Evolutionary conservation across 306 rosid species (phyloP).

Genomic region (Leucaena leucocephala): DNA sequence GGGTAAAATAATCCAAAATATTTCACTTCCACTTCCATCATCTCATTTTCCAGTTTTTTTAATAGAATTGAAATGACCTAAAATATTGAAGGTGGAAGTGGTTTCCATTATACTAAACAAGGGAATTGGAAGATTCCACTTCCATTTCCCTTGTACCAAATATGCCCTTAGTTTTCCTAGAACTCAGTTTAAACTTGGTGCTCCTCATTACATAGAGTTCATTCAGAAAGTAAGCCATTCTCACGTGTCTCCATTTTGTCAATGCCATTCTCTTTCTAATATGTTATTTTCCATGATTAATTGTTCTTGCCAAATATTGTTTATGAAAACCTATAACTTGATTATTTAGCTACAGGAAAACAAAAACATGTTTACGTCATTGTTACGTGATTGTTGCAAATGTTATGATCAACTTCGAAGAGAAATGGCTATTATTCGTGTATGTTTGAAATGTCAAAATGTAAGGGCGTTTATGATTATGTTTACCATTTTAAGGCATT

Average conservation of each 20-base stretch:
- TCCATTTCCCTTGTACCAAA: too few relatives aligned
- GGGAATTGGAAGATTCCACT: too few relatives aligned
- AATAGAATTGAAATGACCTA: too few relatives aligned
- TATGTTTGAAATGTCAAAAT: neutral
- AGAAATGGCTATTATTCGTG: neutral
- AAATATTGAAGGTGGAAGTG: too few relatives aligned
- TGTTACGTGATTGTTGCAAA: neutral
- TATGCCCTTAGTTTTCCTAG: conserved; percentile 92
- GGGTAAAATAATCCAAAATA: too few relatives aligned
- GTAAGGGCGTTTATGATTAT: neutral
- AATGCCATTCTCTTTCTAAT: neutral
- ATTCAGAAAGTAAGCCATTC: conserved; percentile 66
- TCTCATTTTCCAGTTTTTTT: too few relatives aligned
- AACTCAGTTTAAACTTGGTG: conserved; percentile 86
- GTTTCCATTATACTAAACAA: too few relatives aligned
- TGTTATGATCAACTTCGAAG: neutral
- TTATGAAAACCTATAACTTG: neutral
- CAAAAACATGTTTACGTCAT: conserved; percentile 2
- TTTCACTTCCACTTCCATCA: too few relatives aligned
- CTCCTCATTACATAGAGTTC: conserved; percentile 86
- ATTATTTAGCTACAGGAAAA: conserved; percentile 10
- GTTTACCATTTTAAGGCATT: conserved; percentile 1
- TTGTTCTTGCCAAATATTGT: conserved; percentile 27
- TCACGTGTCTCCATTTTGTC: conserved; percentile 17
- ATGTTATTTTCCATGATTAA: conserved; percentile 10